These are phyloP conservation scores for Geoglossum cookeanum DNA, from an alignment of 2,329 filamentous ascomycete genomes.

Conservation along the genomic window DNA sequence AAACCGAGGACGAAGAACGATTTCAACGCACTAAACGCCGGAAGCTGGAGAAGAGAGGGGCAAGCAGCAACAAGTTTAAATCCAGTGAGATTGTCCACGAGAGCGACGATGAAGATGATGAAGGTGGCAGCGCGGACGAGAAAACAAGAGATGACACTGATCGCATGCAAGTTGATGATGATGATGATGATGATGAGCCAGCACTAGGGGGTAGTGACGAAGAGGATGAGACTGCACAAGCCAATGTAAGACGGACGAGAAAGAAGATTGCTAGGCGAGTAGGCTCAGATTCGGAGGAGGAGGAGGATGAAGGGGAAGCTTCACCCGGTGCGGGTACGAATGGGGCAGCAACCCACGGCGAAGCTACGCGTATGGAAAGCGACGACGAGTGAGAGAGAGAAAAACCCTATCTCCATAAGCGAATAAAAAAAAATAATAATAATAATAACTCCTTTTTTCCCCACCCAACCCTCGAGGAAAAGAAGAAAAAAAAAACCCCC, in stretches of 20 bases:
- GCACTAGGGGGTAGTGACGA: background rate
- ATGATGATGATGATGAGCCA: slow-evolving; percentile 8
- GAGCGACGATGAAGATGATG: slow-evolving; percentile 22
- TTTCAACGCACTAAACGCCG: slow-evolving; percentile 35
- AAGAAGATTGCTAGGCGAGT: background rate
- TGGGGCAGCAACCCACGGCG: background rate
- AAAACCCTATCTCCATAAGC: too few species aligned
- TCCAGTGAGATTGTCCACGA: slow-evolving; percentile 68
- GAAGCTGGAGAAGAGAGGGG: slow-evolving; percentile 35
- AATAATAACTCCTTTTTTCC: too few species aligned
- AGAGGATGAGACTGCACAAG: background rate
- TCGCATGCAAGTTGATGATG: slow-evolving; percentile 8
- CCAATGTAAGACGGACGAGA: background rate
- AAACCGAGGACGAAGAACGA: slow-evolving; percentile 11
- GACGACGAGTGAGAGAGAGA: too few species aligned
- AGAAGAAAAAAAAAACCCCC: too few species aligned
- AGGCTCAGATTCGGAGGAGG: background rate
- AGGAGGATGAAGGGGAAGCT: background rate
- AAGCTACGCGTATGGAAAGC: too few species aligned
- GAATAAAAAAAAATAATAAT: too few species aligned
- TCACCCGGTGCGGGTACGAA: background rate
- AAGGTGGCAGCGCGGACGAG: background rate
- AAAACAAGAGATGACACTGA: background rate
- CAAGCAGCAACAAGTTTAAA: slow-evolving; percentile 50
- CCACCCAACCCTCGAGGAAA: too few species aligned